phyloP scores from a whole-genome alignment of 495 filamentous ascomycete genomes.

The Amniculicola lignicola region DNA sequence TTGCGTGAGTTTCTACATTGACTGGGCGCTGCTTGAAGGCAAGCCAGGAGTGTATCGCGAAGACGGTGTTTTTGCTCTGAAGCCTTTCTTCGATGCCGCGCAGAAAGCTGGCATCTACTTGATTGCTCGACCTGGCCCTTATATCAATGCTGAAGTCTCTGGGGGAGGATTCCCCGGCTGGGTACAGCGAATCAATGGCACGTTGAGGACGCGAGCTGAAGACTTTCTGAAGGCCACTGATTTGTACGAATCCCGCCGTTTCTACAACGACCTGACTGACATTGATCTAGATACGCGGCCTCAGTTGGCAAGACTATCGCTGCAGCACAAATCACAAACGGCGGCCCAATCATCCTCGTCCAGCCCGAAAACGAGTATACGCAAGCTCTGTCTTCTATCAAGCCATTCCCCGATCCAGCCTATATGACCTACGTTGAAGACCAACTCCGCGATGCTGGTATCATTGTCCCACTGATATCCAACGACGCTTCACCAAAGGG shows the following conservation, averaged over 20 bases:
- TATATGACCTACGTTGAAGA: constrained; percentile 72
- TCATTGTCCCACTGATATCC: constrained; percentile 71
- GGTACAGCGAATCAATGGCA: constrained; percentile 61
- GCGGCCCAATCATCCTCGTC: constrained; percentile 70
- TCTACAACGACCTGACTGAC: neutral
- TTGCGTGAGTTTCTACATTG: constrained; percentile 68
- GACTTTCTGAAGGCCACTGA: constrained; percentile 66
- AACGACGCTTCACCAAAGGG: constrained; percentile 65
- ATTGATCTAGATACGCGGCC: constrained; percentile 44
- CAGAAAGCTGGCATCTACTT: constrained; percentile 67
- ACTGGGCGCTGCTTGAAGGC: constrained; percentile 80
- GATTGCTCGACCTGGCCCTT: constrained; percentile 67
- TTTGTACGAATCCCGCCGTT: constrained; percentile 41
- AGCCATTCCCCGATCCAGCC: constrained; percentile 44
- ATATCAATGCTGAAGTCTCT: constrained; percentile 64
- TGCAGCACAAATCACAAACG: constrained; percentile 72
- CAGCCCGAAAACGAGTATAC: constrained; percentile 81
- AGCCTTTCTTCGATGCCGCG: constrained; percentile 71
- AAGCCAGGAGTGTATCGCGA: constrained; percentile 64
- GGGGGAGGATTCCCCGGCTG: constrained; percentile 65
- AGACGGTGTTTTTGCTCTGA: constrained; percentile 65
- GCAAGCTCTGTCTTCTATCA: constrained; percentile 37
- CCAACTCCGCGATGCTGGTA: constrained; percentile 63
- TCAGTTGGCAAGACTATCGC: constrained; percentile 60
- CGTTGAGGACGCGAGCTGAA: constrained; percentile 56